These are phyloP conservation scores for Prosopis cineraria DNA, from an alignment of 306 rosid genomes.

Conservation along the genomic window DNA sequence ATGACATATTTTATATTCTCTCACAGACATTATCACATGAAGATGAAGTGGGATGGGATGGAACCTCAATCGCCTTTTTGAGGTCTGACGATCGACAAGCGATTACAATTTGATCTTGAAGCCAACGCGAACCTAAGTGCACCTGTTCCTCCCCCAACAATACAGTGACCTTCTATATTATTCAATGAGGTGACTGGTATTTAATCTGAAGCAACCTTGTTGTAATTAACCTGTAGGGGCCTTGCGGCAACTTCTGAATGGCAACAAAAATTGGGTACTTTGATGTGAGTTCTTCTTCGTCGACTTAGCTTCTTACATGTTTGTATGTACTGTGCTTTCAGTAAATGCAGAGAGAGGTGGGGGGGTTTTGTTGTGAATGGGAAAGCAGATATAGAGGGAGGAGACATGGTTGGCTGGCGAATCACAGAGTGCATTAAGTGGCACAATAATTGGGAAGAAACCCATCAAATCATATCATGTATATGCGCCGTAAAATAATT, in stretches of 20 bases:
- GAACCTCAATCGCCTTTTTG: constrained; percentile 26
- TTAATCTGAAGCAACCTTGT: background rate
- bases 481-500: constrained; percentile 25
- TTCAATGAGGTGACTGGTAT: background rate
- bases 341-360: background rate
- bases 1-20: too few relatives aligned
- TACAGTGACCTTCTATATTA: background rate
- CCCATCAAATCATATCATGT: constrained; percentile 54
- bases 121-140: background rate
- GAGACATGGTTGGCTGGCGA: constrained; percentile 31
- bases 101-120: background rate
- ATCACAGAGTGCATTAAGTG: constrained; percentile 36
- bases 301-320: background rate
- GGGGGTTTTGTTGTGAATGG: background rate
- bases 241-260: background rate
- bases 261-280: background rate
- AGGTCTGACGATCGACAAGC: background rate
- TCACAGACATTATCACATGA: constrained; percentile 21
- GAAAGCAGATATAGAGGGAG: background rate
- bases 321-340: background rate
- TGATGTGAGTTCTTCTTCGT: background rate
- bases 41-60: constrained; percentile 30
- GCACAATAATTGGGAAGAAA: constrained; percentile 46
- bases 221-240: background rate
- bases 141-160: background rate